Percentiles rank a stretch among this genome's conserved stretches.
Conservation (phyloP, 495 filamentous ascomycete genomes). For the Aspergillus haitiensis region DNA sequence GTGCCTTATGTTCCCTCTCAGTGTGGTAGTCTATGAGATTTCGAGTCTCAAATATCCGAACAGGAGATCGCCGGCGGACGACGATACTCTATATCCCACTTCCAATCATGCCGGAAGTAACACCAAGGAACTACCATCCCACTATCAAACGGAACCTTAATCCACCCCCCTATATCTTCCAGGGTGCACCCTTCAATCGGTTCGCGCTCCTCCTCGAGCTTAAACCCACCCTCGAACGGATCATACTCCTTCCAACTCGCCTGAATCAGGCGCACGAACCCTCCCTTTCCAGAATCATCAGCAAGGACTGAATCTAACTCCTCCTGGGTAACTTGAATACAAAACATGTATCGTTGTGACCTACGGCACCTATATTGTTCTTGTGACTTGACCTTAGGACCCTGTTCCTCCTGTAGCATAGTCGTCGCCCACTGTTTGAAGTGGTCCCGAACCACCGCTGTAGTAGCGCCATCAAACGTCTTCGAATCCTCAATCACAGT, state of each 20-base stretch:
- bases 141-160: neutral
- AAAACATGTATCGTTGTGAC: neutral
- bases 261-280: neutral
- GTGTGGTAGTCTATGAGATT: neutral
- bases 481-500: too few relatives aligned
- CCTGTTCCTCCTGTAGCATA: neutral
- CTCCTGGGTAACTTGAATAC: neutral
- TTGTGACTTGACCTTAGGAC: neutral
- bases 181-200: neutral
- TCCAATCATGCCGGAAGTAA: neutral
- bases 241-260: neutral
- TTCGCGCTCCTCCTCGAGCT: neutral
- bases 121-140: neutral
- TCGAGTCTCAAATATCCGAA: neutral
- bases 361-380: neutral
- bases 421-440: neutral
- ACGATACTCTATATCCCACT: neutral
- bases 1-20: neutral
- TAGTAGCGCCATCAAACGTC: neutral
- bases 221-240: neutral
- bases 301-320: neutral
- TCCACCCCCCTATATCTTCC: neutral
- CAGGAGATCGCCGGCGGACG: neutral
- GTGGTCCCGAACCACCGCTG: neutral
- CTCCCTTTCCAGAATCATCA: neutral